Evolutionary conservation across 495 filamentous ascomycete genomes (phyloP), one percentile per base, ranked within the genome.

Genomic region (Penicilliopsis zonata): DNA sequence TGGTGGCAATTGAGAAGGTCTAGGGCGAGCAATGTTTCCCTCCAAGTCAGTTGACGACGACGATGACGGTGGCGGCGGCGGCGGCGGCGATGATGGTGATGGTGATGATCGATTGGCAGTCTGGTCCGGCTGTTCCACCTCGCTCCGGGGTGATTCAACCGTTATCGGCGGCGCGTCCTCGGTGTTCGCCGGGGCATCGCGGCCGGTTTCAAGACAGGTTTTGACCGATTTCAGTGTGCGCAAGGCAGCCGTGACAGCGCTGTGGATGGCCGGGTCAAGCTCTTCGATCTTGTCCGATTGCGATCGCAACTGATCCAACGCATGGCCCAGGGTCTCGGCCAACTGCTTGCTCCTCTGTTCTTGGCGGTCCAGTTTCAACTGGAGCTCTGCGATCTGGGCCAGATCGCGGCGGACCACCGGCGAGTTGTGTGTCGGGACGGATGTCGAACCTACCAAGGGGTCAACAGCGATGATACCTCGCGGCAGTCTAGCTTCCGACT

Each of bases 191-290:
- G 6, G 7, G 68, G 61, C 9, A 63, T 52, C 18, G 74, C 62
- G 19, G 78, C 50, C 9, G 67, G 63, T 9, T 43, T 81, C 76
- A 7, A 94, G 60, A 37, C 79, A 82, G 7, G 75, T 67, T 46
- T 85, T 84, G 19, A 90, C 80, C 33, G 80, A 78, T 44, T 88
- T 80, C 2, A 86, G 62, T 49, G 74, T 82, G 9, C 76, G 71
- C 29, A 86, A 70, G 3, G 77, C 75, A 10, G 80, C 32, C 38
- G 46, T 46, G 31, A 61, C 27, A 7, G 37, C 31, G 21, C 43
- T 30, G 15, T 36, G 40, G 8, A 38, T 33, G 18, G 33, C 21
- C 10, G 35, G 8, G 42, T 80, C 75, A 10, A 85, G 58, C 5
- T 59, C 53, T 31, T 78, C 65, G 13, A 52, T 41, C 32, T 45